These are phyloP conservation scores for Neocucurbitaria cava DNA, from an alignment of 2,329 filamentous ascomycete species.

Conservation along the genomic window DNA sequence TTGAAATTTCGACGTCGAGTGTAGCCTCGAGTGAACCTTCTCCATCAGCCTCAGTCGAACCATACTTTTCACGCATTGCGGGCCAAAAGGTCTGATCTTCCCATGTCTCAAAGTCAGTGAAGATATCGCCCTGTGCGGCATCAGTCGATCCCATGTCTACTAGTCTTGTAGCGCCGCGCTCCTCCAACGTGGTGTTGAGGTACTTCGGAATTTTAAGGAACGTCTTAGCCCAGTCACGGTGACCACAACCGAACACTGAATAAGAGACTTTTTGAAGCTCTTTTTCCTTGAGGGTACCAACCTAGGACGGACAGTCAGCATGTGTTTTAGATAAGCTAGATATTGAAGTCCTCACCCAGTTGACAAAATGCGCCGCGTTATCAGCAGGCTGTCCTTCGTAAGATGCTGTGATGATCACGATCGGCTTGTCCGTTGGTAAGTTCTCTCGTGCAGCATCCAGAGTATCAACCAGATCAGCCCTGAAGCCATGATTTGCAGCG, in stretches of 20 bases:
- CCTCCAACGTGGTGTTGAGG: conserved; percentile 40
- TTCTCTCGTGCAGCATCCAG: conserved; percentile 46
- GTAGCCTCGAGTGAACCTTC: conserved; percentile 34
- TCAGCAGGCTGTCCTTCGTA: conserved; percentile 55
- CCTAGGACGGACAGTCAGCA: background rate
- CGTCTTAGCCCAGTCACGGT: conserved; percentile 52
- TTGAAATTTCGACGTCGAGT: conserved; percentile 42
- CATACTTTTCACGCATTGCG: conserved; percentile 41
- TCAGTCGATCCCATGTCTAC: conserved; percentile 45
- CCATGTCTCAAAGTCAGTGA: conserved; percentile 52
- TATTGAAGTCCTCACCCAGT: conserved; percentile 38
- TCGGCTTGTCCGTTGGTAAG: conserved; percentile 45
- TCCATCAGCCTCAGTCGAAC: conserved; percentile 29
- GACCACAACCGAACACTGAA: conserved; percentile 52
- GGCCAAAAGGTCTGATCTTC: conserved; percentile 49
- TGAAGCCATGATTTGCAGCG: conserved; percentile 47
- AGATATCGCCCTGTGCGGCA: conserved; percentile 49
- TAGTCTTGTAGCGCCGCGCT: conserved; percentile 41
- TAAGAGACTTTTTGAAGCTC: conserved; percentile 47
- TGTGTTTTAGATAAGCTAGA: background rate
- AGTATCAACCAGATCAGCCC: conserved; percentile 41
- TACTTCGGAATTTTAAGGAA: conserved; percentile 52
- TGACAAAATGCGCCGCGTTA: conserved; percentile 52
- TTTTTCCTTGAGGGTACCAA: conserved; percentile 28
- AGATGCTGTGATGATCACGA: conserved; percentile 50